A percentile compares a stretch with the other conserved stretches of the same genome.
These are phyloP conservation scores for Asparagopsis taxiformis DNA, from an alignment of 31 red algal species.

Conservation along the genomic window DNA sequence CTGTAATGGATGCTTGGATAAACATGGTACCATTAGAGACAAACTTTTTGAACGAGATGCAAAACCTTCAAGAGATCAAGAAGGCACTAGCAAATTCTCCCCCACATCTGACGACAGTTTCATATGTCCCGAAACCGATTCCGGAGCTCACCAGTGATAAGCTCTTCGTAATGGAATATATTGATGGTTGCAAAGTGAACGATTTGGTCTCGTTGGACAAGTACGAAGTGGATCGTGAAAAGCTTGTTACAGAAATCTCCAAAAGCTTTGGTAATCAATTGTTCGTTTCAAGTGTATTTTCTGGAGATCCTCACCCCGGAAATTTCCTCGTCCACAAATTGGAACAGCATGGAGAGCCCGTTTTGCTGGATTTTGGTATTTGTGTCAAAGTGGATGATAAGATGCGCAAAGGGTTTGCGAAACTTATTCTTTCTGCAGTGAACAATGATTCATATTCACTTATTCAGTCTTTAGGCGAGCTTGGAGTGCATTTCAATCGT, in stretches of 20 bases:
- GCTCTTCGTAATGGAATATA: conserved; percentile 80
- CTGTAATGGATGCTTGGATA: conserved; percentile 72
- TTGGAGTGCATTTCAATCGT: conserved; percentile 54
- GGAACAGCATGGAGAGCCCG: conserved; percentile 28
- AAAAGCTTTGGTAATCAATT: conserved; percentile 82
- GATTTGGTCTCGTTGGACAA: conserved; percentile 28
- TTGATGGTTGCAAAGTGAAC: conserved; percentile 52
- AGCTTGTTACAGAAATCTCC: conserved; percentile 57
- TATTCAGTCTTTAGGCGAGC: conserved; percentile 50
- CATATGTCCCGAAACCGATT: conserved; percentile 42
- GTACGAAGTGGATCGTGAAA: conserved; percentile 27
- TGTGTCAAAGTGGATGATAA: conserved; percentile 35
- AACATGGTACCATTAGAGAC: conserved; percentile 70
- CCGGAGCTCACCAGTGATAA: conserved; percentile 43
- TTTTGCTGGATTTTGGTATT: conserved; percentile 80
- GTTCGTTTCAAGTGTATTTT: conserved; percentile 65
- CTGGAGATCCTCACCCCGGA: conserved; percentile 88
- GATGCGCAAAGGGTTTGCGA: conserved; percentile 54
- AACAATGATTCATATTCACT: conserved; percentile 64
- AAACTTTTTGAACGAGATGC: conserved; percentile 70
- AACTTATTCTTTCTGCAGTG: conserved; percentile 60
- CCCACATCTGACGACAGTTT: conserved; percentile 4
- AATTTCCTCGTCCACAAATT: conserved; percentile 73
- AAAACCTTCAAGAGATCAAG: conserved; percentile 52
- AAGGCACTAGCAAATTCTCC: conserved; percentile 11